Evolutionary conservation across 176 grass and related monocot species (phyloP).

Genomic region (Hsuehochloa calcarea): DNA sequence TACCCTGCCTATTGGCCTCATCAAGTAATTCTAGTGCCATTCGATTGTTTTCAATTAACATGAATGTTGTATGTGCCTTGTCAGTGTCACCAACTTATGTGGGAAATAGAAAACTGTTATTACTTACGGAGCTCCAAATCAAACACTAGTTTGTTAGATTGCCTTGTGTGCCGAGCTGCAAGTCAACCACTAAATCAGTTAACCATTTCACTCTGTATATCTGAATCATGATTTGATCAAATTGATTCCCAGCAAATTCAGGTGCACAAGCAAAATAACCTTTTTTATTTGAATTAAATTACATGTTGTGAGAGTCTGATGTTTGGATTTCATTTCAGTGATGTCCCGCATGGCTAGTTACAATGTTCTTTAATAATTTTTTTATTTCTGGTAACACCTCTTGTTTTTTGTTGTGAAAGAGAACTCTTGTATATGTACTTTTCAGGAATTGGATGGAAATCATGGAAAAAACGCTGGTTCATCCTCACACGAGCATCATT

Average conservation of each 20-base stretch:
- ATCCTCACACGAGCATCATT: constrained; percentile 95
- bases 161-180: background rate
- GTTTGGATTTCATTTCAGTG: constrained; percentile 8
- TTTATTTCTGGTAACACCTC: background rate
- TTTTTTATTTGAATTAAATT: background rate
- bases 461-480: constrained; percentile 99
- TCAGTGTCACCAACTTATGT: constrained; percentile 1
- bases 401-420: constrained; percentile 9
- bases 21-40: too few species aligned
- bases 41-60: too few species aligned
- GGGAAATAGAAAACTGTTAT: constrained; percentile 1
- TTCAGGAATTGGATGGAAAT: constrained; percentile 99
- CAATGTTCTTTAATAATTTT: background rate
- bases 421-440: constrained; percentile 25
- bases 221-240: constrained; percentile 15
- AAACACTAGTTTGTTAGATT: background rate
- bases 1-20: too few species aligned
- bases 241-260: background rate
- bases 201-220: constrained; percentile 13
- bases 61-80: background rate
- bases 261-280: background rate
- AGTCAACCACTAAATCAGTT: background rate
- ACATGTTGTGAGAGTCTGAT: background rate
- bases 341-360: background rate
- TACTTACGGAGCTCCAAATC: background rate